Base-by-base conservation (phyloP, 768 basidiomycete genomes). In the Cubamyces sp. region DNA sequence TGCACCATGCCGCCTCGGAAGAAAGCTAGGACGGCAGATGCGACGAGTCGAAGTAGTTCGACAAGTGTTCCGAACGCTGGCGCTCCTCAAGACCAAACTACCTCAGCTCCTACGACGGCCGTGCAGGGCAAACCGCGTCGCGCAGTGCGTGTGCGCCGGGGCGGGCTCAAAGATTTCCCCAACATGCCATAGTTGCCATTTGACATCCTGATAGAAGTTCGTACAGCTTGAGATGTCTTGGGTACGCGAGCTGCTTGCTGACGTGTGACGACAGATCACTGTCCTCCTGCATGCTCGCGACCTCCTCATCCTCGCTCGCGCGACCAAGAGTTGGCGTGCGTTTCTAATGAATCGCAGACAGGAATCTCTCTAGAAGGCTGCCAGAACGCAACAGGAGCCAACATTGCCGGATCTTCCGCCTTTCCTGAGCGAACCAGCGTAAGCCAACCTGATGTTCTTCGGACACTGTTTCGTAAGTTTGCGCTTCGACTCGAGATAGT, bases 251-350 rank as follows among this genome's bases (percentile, higher is more conserved):
- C 7, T 25, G 16, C 23, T 12, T 15, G 12, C 48, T 49, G 26
- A 49, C 48, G 15, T 65, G 71, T 11, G 73, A 3, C 47, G 34
- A 9, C 34, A 82, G 73, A 77, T 80, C 21, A 75, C 79, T 59
- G 66, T 70, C 11, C 68, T 76, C 39, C 69, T 82, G 8, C 61
- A 74, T 28, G 79, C 80, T n/a, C 28, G 68, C 15, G 79, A 82
- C 61, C 67, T 82, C 11, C 69, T 83, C n/a, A 68, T 72, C 56
- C 70, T 82, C 7, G 74, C 78, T 0, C 66, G 77, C 48, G 73
- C 79, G 2, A 75, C 69, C 39, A 76, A 77, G 64, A 66, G 61
- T 0, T 66, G 82, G 43, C 75, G 77, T 18, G 60, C 56, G 2
- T 71, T 79, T 8, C 66, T 82, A 26, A 61, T 76, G 54, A 61